A percentile compares a stretch with the other conserved stretches of the same genome.
Evolutionary conservation across 2,329 filamentous ascomycete species (phyloP).

Genomic region (Diaporthe citriasiana): DNA sequence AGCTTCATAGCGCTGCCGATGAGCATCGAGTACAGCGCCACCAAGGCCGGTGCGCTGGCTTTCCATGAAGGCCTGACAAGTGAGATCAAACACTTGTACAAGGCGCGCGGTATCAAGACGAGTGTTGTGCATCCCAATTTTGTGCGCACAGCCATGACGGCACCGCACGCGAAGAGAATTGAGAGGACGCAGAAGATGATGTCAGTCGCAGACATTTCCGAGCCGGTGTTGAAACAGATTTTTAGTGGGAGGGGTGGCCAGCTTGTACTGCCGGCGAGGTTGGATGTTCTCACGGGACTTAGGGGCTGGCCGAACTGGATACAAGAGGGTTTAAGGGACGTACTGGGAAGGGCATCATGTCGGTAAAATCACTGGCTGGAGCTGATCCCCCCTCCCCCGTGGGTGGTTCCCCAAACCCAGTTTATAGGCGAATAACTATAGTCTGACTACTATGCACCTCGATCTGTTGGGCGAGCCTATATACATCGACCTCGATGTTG

Average conservation of each 20-base stretch:
- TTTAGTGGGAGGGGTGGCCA: slow-evolving; percentile 62
- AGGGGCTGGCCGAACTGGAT: slow-evolving; percentile 59
- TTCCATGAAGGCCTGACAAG: slow-evolving; percentile 69
- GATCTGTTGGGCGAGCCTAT: neutral
- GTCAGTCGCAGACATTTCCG: slow-evolving; percentile 58
- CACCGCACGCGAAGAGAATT: slow-evolving; percentile 50
- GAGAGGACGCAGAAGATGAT: slow-evolving; percentile 51
- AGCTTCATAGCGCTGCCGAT: slow-evolving; percentile 65
- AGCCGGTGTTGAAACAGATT: slow-evolving; percentile 64
- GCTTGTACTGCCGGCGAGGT: slow-evolving; percentile 58
- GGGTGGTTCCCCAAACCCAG: no score
- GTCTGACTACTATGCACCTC: neutral
- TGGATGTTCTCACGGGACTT: slow-evolving; percentile 49
- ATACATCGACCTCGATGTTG: no score
- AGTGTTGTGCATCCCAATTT: slow-evolving; percentile 62
- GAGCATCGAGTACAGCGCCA: slow-evolving; percentile 70
- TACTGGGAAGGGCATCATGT: neutral
- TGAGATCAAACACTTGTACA: slow-evolving; percentile 64
- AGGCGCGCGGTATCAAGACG: slow-evolving; percentile 66
- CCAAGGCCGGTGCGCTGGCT: slow-evolving; percentile 68
- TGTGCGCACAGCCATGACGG: slow-evolving; percentile 63
- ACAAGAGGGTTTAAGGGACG: slow-evolving; percentile 52
- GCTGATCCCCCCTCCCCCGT: no score
- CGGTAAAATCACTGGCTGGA: neutral
- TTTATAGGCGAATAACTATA: neutral